Conservation (phyloP, 805 yeast genomes). For the Zygosaccharomyces pseudorouxii region DNA sequence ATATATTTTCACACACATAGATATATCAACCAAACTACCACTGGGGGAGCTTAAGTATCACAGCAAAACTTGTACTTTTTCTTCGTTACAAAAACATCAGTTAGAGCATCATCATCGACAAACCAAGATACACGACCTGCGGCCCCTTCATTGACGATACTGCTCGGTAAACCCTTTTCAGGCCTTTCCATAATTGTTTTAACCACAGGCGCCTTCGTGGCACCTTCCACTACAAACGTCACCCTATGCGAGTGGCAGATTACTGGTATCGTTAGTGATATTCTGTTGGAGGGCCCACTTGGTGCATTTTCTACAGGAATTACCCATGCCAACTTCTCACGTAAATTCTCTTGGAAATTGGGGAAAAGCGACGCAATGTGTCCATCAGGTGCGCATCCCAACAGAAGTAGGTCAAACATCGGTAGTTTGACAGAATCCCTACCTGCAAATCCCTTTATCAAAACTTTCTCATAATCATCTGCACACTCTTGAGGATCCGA, state of each 20-base stretch:
- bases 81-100: constrained; percentile 52
- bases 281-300: constrained; percentile 73
- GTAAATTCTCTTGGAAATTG: constrained; percentile 65
- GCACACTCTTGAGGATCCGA: constrained; percentile 89
- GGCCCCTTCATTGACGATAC: constrained; percentile 87
- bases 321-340: constrained; percentile 91
- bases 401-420: constrained; percentile 80
- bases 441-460: constrained; percentile 87
- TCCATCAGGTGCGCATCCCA: constrained; percentile 98
- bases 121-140: constrained; percentile 95
- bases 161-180: constrained; percentile 88
- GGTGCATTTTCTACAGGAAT: constrained; percentile 89
- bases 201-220: constrained; percentile 86
- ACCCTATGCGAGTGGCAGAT: constrained; percentile 87
- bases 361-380: constrained; percentile 93
- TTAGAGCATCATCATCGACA: constrained; percentile 86
- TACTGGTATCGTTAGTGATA: constrained; percentile 86
- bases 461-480: constrained; percentile 80
- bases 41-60: constrained; percentile 1
- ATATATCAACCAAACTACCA: not conserved
- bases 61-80: constrained; percentile 22
- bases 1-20: not conserved
- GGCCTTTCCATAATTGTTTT: constrained; percentile 92
- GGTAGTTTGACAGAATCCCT: constrained; percentile 96
- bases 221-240: constrained; percentile 91